Conservation (phyloP, 768 basidiomycete genomes). For the Russula dissimulans region DNA sequence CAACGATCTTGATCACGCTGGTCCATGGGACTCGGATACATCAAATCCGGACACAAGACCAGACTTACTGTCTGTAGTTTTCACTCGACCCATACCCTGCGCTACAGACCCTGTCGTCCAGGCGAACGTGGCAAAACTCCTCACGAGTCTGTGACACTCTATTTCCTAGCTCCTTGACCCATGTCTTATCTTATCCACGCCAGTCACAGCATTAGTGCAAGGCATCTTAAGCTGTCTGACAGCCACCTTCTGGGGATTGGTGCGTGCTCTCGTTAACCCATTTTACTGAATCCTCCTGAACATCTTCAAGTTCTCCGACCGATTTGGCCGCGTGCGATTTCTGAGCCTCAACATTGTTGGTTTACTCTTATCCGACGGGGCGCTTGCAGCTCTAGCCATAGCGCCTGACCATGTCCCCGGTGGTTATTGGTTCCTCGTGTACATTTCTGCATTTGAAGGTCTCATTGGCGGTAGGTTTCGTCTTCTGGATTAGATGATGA, state of each 20-base stretch:
- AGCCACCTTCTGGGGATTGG: conserved; percentile 80
- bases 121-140: conserved; percentile 59
- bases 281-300: neutral
- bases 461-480: conserved; percentile 52
- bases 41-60: neutral
- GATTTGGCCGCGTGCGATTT: conserved; percentile 58
- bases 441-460: conserved; percentile 62
- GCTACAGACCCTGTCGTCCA: conserved; percentile 62
- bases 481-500: neutral
- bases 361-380: conserved; percentile 50
- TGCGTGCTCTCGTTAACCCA: conserved; percentile 30
- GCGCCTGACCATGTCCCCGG: conserved; percentile 59
- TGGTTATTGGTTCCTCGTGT: conserved; percentile 70
- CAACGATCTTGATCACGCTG: conserved; percentile 26
- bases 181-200: neutral
- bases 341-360: conserved; percentile 56
- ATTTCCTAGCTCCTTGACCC: too few relatives aligned
- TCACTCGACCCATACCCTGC: conserved; percentile 32
- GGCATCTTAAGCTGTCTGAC: conserved; percentile 73
- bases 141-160: conserved; percentile 40
- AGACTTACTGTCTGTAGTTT: neutral
- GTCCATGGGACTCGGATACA: neutral
- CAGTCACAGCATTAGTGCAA: conserved; percentile 55
- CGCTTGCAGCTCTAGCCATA: conserved; percentile 54
- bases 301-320: conserved; percentile 57